phyloP scores from a whole-genome alignment of 2,329 filamentous ascomycete species.

The Stagonosporopsis rhizophila region DNA sequence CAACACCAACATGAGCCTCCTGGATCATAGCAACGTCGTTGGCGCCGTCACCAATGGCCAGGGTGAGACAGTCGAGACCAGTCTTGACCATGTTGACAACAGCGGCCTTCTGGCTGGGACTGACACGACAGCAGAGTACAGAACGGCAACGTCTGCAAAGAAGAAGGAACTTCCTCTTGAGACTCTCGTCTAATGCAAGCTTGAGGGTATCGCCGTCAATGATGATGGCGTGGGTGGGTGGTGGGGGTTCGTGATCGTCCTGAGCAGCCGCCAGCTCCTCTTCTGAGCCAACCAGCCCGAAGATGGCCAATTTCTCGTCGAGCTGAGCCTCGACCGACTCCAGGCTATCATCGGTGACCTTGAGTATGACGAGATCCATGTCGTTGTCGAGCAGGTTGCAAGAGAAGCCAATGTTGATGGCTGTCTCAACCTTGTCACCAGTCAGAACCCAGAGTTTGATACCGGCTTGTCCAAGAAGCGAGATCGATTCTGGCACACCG shows the following conservation, averaged over 20 bases:
- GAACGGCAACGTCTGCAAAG: conserved; percentile 97
- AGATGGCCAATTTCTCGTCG: conserved; percentile 73
- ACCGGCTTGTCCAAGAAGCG: conserved; percentile 85
- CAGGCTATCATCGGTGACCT: conserved; percentile 77
- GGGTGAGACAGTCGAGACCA: conserved; percentile 93
- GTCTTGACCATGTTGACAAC: conserved; percentile 96
- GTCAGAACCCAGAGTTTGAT: conserved; percentile 99
- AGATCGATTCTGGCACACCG: conserved; percentile 94
- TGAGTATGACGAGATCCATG: conserved; percentile 94
- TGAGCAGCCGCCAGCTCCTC: conserved; percentile 82
- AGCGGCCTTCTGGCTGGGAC: conserved; percentile 95
- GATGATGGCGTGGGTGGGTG: conserved; percentile 87
- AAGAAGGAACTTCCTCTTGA: conserved; percentile 92
- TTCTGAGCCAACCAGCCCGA: conserved; percentile 82
- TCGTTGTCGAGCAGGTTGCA: conserved; percentile 97
- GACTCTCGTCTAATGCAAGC: conserved; percentile 78
- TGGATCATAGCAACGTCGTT: conserved; percentile 96
- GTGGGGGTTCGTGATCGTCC: conserved; percentile 84
- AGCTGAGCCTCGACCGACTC: conserved; percentile 72
- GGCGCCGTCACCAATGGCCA: conserved; percentile 87
- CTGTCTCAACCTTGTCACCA: conserved; percentile 98
- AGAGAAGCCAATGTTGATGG: conserved; percentile 99
- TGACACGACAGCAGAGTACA: conserved; percentile 96
- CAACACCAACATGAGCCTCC: conserved; percentile 86
- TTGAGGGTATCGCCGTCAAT: conserved; percentile 95